A percentile compares a stretch with the other conserved stretches of the same genome.
Evolutionary conservation across 805 yeast species (phyloP).

Genomic region (Sungouiozyma ichnusensis): DNA sequence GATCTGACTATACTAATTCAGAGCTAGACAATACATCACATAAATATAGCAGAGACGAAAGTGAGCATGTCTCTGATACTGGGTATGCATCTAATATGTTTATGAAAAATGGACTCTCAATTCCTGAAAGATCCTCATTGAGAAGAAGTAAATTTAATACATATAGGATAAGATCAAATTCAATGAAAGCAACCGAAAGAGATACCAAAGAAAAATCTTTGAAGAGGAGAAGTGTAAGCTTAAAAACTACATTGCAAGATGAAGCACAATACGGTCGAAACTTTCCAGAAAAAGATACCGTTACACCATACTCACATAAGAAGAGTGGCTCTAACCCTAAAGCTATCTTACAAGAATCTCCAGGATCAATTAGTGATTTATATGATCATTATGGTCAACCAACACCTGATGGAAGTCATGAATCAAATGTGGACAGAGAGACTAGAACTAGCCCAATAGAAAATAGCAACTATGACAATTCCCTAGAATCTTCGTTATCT

Average conservation of each 20-base stretch:
- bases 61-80: slow-evolving; percentile 1
- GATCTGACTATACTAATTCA: slow-evolving; percentile 35
- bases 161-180: slow-evolving; percentile 32
- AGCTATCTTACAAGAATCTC: slow-evolving; percentile 5
- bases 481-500: slow-evolving; percentile 3
- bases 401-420: slow-evolving; percentile 15
- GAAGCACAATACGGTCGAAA: not conserved
- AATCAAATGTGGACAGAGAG: not conserved
- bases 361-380: slow-evolving; percentile 14
- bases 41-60: not conserved
- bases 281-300: not conserved
- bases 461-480: not conserved
- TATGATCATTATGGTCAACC: slow-evolving; percentile 24
- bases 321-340: not conserved
- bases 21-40: slow-evolving; percentile 1
- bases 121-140: slow-evolving; percentile 28
- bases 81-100: slow-evolving; percentile 26
- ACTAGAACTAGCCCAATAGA: not conserved
- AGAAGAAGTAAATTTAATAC: slow-evolving; percentile 43
- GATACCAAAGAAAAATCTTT: slow-evolving; percentile 1
- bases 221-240: not conserved
- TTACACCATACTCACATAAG: not conserved
- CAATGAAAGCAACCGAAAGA: not conserved
- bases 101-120: slow-evolving; percentile 19
- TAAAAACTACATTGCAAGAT: not conserved